phyloP scores from a whole-genome alignment of 2,329 filamentous ascomycete species.

The Beauveria sp. region DNA sequence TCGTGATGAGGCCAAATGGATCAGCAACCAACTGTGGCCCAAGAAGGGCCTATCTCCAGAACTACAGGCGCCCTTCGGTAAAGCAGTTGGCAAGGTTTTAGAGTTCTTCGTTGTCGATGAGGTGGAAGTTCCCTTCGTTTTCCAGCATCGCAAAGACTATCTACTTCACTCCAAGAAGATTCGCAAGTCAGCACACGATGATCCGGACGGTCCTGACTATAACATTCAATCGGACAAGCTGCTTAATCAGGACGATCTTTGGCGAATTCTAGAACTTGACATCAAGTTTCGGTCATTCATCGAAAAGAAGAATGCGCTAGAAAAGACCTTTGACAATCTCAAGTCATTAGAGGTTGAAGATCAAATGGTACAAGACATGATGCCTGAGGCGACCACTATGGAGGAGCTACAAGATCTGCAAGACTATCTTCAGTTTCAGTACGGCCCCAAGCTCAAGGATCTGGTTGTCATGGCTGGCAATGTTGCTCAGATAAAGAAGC shows the following conservation, averaged over 20 bases:
- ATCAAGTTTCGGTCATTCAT: slow-evolving; percentile 90
- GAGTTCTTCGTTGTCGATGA: slow-evolving; percentile 94
- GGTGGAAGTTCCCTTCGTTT: slow-evolving; percentile 94
- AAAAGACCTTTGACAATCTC: slow-evolving; percentile 69
- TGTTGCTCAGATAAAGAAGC: slow-evolving; percentile 64
- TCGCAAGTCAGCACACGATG: slow-evolving; percentile 51
- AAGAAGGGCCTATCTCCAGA: slow-evolving; percentile 71
- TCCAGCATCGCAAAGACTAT: slow-evolving; percentile 97
- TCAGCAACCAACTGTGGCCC: slow-evolving; percentile 80
- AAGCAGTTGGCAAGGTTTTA: slow-evolving; percentile 82
- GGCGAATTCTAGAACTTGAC: slow-evolving; percentile 91
- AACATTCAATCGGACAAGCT: slow-evolving; percentile 78
- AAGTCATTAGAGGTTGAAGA: slow-evolving; percentile 61
- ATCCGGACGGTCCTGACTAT: slow-evolving; percentile 64
- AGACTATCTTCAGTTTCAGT: slow-evolving; percentile 94
- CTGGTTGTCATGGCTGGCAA: slow-evolving; percentile 57
- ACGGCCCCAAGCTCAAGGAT: slow-evolving; percentile 76
- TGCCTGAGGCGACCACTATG: slow-evolving; percentile 73
- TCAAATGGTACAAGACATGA: slow-evolving; percentile 70
- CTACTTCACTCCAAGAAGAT: slow-evolving; percentile 80
- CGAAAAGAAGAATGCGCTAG: slow-evolving; percentile 82
- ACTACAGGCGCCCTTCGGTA: slow-evolving; percentile 74
- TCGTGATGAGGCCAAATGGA: slow-evolving; percentile 86
- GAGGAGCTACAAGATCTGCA: slow-evolving; percentile 96
- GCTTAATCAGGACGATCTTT: slow-evolving; percentile 84